Base-by-base conservation (phyloP, 352 stramenopile genomes). In the Thalassiosira mediterranea region DNA sequence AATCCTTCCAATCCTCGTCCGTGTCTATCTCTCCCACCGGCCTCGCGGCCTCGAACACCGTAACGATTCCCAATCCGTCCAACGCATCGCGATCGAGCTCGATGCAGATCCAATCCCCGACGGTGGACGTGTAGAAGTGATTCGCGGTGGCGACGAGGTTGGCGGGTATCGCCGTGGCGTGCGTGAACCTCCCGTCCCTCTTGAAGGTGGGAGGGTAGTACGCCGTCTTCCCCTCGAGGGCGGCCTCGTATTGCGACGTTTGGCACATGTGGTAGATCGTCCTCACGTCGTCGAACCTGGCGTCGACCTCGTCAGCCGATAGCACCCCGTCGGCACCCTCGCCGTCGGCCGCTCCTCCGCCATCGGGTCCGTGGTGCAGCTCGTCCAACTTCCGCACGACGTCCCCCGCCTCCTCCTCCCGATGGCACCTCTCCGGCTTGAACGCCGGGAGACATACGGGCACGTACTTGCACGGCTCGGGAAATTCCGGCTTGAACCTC, bases 261-360 rank as follows among this genome's bases (percentile, higher is more conserved):
- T 75, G 61, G 53, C 85, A 91, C 82, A 91, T 91, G 70, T 91
- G 85, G 65, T 90, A 91, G 3, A 91, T 72, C 15, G 46, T 66
- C 25, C 66, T 61, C 26, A 83, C 56, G 40, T 84, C 10, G 23
- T 68, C 23, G 46, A 71, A 74, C 29, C 74, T 63, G 28, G 34
- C 47, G 40, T 70, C 60, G n/a, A 61, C 67, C 42, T 42, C 40
- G 44, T 44, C 11, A 13, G 58, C 25, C 15, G 17, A 37, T 2
- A 47, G 26, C 8, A 51, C 54, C 13, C n/a, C 54, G 19, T 21
- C 23, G 10, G 2, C 19, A 40, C 23, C 40, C n/a, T n/a, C n/a
- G n/a, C n/a, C 37, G 31, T 29, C 19, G 21, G 53, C n/a, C 17
- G 15, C 17, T 13, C 28, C 23, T 5, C 40, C 47, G 10, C 23